Conservation (phyloP, 768 basidiomycete species). For the Leccinellum rugosiceps region DNA sequence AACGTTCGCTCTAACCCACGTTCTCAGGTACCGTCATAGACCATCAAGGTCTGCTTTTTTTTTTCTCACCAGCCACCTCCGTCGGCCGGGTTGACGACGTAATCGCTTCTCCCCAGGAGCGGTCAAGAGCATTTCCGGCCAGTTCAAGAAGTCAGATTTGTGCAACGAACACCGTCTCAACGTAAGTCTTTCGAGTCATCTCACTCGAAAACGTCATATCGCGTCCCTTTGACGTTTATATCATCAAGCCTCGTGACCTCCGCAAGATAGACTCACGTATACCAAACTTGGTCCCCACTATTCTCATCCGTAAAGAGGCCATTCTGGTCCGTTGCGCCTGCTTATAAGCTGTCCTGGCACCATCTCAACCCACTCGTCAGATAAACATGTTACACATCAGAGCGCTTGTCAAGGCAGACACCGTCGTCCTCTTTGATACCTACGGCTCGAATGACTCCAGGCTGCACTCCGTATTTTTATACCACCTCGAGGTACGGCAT, state of each 20-base stretch:
- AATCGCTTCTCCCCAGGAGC: constrained; percentile 50
- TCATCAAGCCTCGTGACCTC: constrained; percentile 81
- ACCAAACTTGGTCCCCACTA: constrained; percentile 92
- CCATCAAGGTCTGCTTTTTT: constrained; percentile 58
- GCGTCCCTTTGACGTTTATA: constrained; percentile 24
- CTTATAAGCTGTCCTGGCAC: background rate
- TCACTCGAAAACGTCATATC: constrained; percentile 15
- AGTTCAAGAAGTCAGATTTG: constrained; percentile 88
- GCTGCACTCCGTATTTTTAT: constrained; percentile 83
- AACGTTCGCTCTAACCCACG: constrained; percentile 16
- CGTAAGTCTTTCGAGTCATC: constrained; percentile 48
- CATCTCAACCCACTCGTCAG: constrained; percentile 37
- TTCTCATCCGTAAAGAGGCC: constrained; percentile 83
- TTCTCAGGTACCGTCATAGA: constrained; percentile 81
- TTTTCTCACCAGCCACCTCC: constrained; percentile 10
- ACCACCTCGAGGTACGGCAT: constrained; percentile 71
- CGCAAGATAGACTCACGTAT: constrained; percentile 94
- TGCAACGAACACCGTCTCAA: constrained; percentile 85
- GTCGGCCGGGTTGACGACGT: constrained; percentile 20
- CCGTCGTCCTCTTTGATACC: constrained; percentile 89
- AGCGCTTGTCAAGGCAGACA: constrained; percentile 89
- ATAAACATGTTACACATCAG: constrained; percentile 94
- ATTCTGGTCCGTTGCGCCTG: constrained; percentile 61
- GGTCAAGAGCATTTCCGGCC: constrained; percentile 83
- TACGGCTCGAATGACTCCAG: constrained; percentile 85